Conservation (phyloP, 768 basidiomycete genomes). For the Leucosporidium scottii region DNA sequence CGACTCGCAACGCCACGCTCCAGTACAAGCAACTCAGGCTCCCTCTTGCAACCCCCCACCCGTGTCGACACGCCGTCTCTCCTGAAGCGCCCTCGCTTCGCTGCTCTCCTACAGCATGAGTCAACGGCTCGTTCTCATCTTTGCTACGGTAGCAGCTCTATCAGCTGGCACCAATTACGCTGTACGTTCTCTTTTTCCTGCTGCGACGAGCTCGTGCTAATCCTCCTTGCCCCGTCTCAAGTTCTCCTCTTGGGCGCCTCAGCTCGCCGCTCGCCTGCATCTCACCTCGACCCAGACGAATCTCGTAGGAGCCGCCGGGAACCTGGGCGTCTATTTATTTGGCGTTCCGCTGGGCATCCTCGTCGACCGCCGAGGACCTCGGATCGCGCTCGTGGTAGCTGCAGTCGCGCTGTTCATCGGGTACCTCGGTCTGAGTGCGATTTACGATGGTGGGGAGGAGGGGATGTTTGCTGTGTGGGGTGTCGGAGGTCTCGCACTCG, state of each 20-base stretch:
- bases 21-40: too few relatives aligned
- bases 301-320: slow-evolving; percentile 9
- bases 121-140: too few relatives aligned
- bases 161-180: too few relatives aligned
- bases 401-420: slow-evolving; percentile 6
- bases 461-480: slow-evolving; percentile 7
- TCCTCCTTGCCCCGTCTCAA: too few relatives aligned
- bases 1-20: too few relatives aligned
- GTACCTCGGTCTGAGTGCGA: background rate
- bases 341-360: slow-evolving; percentile 10
- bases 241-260: slow-evolving; percentile 10
- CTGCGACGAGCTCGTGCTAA: too few relatives aligned
- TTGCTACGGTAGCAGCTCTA: too few relatives aligned
- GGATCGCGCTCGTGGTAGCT: slow-evolving; percentile 2
- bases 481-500: slow-evolving; percentile 10
- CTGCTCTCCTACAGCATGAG: too few relatives aligned
- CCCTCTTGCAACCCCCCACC: too few relatives aligned
- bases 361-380: slow-evolving; percentile 16
- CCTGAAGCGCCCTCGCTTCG: too few relatives aligned
- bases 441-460: slow-evolving; percentile 16
- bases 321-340: background rate
- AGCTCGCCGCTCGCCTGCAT: slow-evolving; percentile 10
- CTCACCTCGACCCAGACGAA: slow-evolving; percentile 24
- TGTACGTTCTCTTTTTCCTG: too few relatives aligned
- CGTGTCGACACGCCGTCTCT: too few relatives aligned